Evolutionary conservation across 129 eudicot genomes (phyloP), one percentile per base, ranked within the genome.

Genomic region (Ambrosia trifida): DNA sequence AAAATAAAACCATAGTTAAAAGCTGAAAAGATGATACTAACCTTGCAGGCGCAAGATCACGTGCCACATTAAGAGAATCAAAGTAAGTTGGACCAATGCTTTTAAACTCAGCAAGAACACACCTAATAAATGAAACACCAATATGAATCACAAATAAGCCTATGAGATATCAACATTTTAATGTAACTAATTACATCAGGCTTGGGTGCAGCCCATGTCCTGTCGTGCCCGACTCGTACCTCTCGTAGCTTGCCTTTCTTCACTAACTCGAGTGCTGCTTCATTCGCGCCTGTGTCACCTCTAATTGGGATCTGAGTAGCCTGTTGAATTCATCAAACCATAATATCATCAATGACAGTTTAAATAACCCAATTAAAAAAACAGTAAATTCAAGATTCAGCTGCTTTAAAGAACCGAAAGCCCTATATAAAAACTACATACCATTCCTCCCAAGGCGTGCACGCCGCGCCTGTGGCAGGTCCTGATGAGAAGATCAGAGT

Each of bases 161-260:
- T 43, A 62, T 17, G n/a, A 54, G 18, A 20, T 38, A 5, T 38
- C 43, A 10, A 40, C 44, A 6, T 52, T 31, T 13, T 18, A 24
- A 24, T 24, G 5, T 2, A 40, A 6, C 61, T 30, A 5, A 7
- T 11, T 58, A 17, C 10, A 70, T 11, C 36, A 92, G 78, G n/a
- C 98, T 96, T 7, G 98, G 98, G 75, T 92, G 98, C 98, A 3
- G 98, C 94, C 98, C 98, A 92, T 0, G 98, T 92, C 46, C 98
- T 96, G 31, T 92, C 98, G 36, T 92, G 98, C 60, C 98, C 96
- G 32, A 95, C 98, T 40, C 53, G 81, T 12, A 89, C 96, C 75
- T 92, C 98, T 57, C 96, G 78, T 3, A 84, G 86, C 70, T 92
- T 92, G 74, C 89, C 98, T 81, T 84, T 86, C 76, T 69, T 84